These are phyloP conservation scores for Globisporangium iwayamae DNA, from an alignment of 352 stramenopile species.

Conservation along the genomic window DNA sequence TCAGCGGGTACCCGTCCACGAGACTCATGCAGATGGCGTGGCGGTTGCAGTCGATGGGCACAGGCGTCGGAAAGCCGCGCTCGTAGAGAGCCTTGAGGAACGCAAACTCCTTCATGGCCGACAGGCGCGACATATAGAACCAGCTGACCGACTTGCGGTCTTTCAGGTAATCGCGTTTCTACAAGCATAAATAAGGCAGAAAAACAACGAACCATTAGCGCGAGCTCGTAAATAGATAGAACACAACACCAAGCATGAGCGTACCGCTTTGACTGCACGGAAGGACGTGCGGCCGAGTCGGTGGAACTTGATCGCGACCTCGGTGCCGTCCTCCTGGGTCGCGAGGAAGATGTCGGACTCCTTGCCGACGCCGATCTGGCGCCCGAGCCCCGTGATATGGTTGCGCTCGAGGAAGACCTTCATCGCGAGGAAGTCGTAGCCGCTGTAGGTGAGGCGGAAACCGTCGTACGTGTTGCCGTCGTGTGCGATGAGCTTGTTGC, in stretches of 20 bases:
- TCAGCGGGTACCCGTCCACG: slow-evolving; percentile 94
- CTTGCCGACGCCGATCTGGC: slow-evolving; percentile 98
- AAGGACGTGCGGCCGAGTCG: slow-evolving; percentile 98
- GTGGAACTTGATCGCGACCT: slow-evolving; percentile 99
- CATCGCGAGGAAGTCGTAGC: slow-evolving; percentile 99
- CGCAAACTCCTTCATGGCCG: slow-evolving; percentile 97
- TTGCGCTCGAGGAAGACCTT: slow-evolving; percentile 93
- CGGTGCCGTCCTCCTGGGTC: slow-evolving; percentile 90
- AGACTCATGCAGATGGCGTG: slow-evolving; percentile 98
- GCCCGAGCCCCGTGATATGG: slow-evolving; percentile 88
- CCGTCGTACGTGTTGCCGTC: slow-evolving; percentile 96
- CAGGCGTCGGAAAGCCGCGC: slow-evolving; percentile 96
- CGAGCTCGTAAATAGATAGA: background rate
- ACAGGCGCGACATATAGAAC: slow-evolving; percentile 99
- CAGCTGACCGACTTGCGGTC: slow-evolving; percentile 94
- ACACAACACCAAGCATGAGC: background rate
- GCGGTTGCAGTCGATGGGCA: slow-evolving; percentile 96
- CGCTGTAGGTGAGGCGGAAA: slow-evolving; percentile 97
- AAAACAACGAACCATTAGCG: background rate
- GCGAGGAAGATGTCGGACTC: slow-evolving; percentile 99
- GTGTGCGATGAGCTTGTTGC: slow-evolving; percentile 98
- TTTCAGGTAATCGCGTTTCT: slow-evolving; percentile 99
- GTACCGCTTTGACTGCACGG: slow-evolving; percentile 90
- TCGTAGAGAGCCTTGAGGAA: slow-evolving; percentile 98
- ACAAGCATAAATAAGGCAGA: slow-evolving; percentile 11